Percentiles rank a stretch among this genome's conserved stretches.
Evolutionary conservation across 345 rosid species (phyloP).

Genomic region (Eucalyptus camaldulensis): DNA sequence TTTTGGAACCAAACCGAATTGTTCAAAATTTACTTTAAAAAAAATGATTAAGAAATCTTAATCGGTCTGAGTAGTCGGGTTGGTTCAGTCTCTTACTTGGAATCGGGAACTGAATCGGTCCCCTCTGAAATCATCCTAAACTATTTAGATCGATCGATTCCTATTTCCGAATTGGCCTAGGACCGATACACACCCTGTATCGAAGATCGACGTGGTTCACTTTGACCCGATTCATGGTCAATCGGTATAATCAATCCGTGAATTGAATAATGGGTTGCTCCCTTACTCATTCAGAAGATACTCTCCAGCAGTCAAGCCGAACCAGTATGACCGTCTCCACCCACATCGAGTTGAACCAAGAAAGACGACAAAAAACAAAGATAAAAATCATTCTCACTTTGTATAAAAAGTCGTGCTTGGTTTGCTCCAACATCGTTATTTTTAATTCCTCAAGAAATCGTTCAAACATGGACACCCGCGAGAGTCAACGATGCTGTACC

Average conservation of each 20-base stretch:
- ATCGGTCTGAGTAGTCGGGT: rapidly evolving
- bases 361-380: neutral
- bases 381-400: neutral
- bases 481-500: neutral
- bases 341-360: neutral
- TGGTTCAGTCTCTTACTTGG: neutral
- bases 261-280: neutral
- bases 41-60: neutral
- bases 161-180: neutral
- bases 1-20: neutral
- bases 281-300: neutral
- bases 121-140: rapidly evolving
- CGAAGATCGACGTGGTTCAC: neutral
- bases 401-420: neutral
- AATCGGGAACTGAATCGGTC: rapidly evolving
- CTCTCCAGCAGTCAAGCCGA: neutral
- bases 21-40: neutral
- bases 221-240: neutral
- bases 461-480: neutral
- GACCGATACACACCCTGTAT: neutral
- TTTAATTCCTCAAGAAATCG: neutral
- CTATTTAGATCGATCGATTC: rapidly evolving
- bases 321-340: neutral
- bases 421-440: neutral
- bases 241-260: neutral